A percentile compares a stretch with the other conserved stretches of the same genome.
These are phyloP conservation scores for Leishmania amazonensis DNA, from an alignment of 208 protist species.

Conservation along the genomic window DNA sequence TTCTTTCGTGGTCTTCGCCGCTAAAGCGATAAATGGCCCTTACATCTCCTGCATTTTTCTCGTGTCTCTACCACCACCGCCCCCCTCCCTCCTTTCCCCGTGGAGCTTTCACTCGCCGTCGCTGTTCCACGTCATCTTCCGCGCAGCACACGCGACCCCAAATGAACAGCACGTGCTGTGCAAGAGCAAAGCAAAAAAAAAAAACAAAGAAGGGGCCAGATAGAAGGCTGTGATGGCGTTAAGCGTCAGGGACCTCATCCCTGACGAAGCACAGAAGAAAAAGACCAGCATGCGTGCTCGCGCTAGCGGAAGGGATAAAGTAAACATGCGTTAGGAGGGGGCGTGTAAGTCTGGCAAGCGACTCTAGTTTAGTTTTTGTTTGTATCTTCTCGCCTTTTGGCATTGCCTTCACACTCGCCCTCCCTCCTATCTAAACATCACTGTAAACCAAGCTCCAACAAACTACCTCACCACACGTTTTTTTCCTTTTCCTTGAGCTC, in stretches of 20 bases:
- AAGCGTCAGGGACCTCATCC: background rate
- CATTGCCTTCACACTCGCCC: no score
- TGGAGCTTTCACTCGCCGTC: background rate
- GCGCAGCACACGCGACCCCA: background rate
- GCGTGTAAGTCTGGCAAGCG: background rate
- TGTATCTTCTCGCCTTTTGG: background rate
- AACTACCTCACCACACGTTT: background rate
- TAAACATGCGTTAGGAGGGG: background rate
- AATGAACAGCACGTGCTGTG: background rate
- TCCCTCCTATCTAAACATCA: background rate
- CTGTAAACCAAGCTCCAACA: conserved; percentile 1
- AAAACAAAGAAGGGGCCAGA: background rate
- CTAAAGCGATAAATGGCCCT: background rate
- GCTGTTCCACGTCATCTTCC: background rate
- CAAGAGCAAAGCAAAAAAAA: background rate
- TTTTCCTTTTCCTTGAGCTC: background rate
- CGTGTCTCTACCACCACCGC: background rate
- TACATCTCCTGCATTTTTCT: background rate
- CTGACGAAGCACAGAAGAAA: background rate
- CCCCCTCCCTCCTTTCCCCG: background rate
- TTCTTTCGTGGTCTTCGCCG: background rate
- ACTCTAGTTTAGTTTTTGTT: background rate
- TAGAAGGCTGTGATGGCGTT: background rate
- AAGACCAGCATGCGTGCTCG: background rate
- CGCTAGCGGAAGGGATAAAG: background rate